Evolutionary conservation across 2,329 filamentous ascomycete genomes (phyloP).

Genomic region (Pyrenochaeta sp.): DNA sequence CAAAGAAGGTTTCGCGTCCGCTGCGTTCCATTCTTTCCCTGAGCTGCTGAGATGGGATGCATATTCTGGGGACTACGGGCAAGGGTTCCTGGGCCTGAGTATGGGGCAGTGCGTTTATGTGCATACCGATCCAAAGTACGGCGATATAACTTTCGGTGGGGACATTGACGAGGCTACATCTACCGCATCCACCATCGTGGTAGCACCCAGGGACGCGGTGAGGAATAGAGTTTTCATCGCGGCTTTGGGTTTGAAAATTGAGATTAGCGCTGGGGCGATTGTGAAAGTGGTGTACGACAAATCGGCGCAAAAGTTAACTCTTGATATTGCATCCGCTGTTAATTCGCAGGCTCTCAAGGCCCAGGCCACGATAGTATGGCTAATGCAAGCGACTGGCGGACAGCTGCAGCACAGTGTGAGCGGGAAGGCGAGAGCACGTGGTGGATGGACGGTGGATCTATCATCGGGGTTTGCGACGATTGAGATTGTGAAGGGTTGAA

Average conservation of each 20-base stretch:
- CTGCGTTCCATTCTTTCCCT: conserved; percentile 65
- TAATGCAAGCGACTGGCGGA: no score
- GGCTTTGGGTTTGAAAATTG: conserved; percentile 49
- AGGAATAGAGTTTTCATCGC: conserved; percentile 59
- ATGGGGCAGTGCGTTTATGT: conserved; percentile 61
- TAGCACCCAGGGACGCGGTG: conserved; percentile 57
- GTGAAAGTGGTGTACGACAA: conserved; percentile 19
- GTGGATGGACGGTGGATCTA: no score
- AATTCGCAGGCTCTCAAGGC: no score
- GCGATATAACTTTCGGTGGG: conserved; percentile 60
- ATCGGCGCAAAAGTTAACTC: no score
- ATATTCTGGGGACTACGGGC: conserved; percentile 66
- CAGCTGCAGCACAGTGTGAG: no score
- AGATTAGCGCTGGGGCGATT: conserved; percentile 30
- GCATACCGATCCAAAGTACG: conserved; percentile 54
- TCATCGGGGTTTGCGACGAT: no score
- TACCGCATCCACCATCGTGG: conserved; percentile 33
- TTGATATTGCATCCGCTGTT: no score
- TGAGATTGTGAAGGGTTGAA: no score
- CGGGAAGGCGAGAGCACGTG: no score
- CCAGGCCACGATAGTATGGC: no score
- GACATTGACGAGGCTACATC: conserved; percentile 37
- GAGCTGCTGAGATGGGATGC: conserved; percentile 64
- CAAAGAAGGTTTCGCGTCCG: conserved; percentile 61
- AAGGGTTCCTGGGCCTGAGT: conserved; percentile 60